Evolutionary conservation across 139 green algal genomes (phyloP), one percentile per base, ranked within the genome.

Genomic region (Gonium pectorale): DNA sequence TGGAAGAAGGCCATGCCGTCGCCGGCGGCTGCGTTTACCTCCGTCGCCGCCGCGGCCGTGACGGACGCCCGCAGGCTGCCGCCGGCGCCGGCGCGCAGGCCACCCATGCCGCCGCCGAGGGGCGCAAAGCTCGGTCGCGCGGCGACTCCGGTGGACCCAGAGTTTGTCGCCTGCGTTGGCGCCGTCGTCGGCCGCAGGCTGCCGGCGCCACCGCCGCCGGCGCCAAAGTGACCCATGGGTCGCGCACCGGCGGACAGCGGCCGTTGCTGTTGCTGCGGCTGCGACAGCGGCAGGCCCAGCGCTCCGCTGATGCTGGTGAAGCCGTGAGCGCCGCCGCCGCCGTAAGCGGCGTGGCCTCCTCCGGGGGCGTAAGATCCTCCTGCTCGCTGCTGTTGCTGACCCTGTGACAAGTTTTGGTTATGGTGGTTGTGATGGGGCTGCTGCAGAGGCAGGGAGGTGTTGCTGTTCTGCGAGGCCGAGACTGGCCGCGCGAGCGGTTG

Each of bases 401-500:
- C 26, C 37, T 80, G 72, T 35, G 52, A 52, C 3, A 64, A 8
- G 24, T 31, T 11, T 8, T 27, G 22, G 56, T 64, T 11, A 27
- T 27, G 56, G 26, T 64, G 56, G 26, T 27, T 3, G 11, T 7
- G 56, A 35, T 64, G 19, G 19, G 33, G 22, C 56, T 64, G 56
- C 56, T 64, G 56, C 11, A 11, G 19, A 2, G 56, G 33, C 56
- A 60, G 24, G 6, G 35, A 52, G 6, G 60, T 67, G 54, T 68
- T 68, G 54, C 72, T 80, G 51, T 52, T 37, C 22, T 80, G 72
- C 22, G 72, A 80, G 63, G 72, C 72, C 0, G 72, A 80, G 8
- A 60, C 35, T 7, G 49, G 31, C 37, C 72, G 49, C 52, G 21
- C 27, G 31, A n/a, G 37, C 0, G 52, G 52, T 29, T 52, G 17